Base-by-base conservation (phyloP, 768 basidiomycete genomes). In the Amyloporia xantha region DNA sequence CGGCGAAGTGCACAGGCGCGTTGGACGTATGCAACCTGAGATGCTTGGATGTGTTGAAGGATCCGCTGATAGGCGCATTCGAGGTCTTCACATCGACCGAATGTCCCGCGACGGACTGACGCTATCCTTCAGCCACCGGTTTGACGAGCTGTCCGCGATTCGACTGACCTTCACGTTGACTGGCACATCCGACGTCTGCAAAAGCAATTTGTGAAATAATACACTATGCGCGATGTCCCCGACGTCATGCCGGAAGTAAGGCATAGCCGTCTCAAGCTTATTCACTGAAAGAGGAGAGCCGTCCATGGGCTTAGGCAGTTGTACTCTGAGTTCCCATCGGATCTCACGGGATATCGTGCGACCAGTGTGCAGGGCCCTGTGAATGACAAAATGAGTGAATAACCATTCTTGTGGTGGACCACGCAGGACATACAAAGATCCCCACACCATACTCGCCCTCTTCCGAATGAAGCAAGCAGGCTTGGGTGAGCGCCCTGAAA, bases 21-120 rank as follows among this genome's bases (percentile, higher is more conserved):
- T 75, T 74, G 20, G 64, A 63, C 0, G 71, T 73, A 17, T 23
- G 24, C 23, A 76, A 51, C 1, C 44, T 41, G 4, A 76, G 49
- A 0, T 52, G 36, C 2, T 54, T 37, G 0, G 65, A 61, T 0
- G 64, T 50, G 49, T 64, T 70, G 54, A 71, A 70, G n/a, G 61
- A 60, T 19, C 75, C 74, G 2, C 13, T 20, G 50, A 76, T 72
- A 0, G 53, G 41, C 2, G 60, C 62, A 20, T 76, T 72, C 7
- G 51, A 58, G 23, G 73, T 61, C 3, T 25, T 50, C 25, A 71
- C 17, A 1, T 43, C 28, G 0, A 56, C 63, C 15, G 40, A 33
- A 1, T 58, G 46, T 4, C 63, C 57, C 12, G 61, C 54, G 13
- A 71, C 37, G 5, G 68, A 63, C 73, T 75, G n/a, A 41, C 13